Percentiles rank a stretch among this genome's conserved stretches.
Evolutionary conservation across 139 green algal species (phyloP).

Genomic region (Mesotaenium endlicherianum): DNA sequence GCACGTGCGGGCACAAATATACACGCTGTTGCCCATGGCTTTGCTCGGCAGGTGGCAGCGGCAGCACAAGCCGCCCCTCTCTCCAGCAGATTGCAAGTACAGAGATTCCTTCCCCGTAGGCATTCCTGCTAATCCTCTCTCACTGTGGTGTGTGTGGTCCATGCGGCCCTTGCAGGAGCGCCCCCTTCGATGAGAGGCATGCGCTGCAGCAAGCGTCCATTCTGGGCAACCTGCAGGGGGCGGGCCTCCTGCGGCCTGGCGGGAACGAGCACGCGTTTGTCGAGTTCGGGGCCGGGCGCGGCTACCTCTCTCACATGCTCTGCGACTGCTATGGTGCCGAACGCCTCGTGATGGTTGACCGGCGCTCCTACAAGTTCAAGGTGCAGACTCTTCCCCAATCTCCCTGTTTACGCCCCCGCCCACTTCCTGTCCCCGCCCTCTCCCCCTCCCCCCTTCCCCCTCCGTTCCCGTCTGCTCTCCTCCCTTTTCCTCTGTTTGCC

Average conservation of each 20-base stretch:
- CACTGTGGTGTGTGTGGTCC: not conserved
- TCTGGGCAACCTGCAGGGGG: conserved; percentile 3
- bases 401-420: not conserved
- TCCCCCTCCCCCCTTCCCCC: not conserved
- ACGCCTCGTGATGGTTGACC: conserved; percentile 13
- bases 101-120: no score
- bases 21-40: no score
- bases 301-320: conserved; percentile 25
- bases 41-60: no score
- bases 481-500: not conserved
- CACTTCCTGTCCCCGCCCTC: not conserved
- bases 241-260: not conserved
- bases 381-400: not conserved
- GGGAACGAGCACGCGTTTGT: not conserved
- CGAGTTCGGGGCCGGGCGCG: conserved; percentile 24
- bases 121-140: no score
- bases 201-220: conserved; percentile 34
- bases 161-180: no score
- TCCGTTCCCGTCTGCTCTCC: not conserved
- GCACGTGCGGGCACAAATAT: no score
- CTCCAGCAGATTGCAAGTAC: no score
- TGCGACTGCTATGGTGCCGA: not conserved
- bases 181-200: conserved; percentile 6
- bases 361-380: conserved; percentile 24
- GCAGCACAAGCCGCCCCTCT: no score